These are phyloP conservation scores for Carex littledalei DNA, from an alignment of 176 grass and related monocot species.

Conservation along the genomic window DNA sequence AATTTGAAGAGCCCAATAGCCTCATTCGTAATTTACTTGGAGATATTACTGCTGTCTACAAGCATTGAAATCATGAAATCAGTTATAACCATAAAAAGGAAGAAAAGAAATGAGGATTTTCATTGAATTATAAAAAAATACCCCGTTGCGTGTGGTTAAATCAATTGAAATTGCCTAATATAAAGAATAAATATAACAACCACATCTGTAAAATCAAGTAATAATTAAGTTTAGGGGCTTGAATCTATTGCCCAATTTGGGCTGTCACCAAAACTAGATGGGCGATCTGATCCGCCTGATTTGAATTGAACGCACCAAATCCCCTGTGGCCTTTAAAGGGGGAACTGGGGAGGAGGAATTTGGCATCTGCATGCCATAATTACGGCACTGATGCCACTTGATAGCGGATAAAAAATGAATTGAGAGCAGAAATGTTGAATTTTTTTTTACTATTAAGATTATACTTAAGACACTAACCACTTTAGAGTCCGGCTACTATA, in stretches of 20 bases:
- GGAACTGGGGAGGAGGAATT: too few species aligned
- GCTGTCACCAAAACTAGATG: not conserved
- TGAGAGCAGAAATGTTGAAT: not conserved
- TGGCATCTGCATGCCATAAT: too few species aligned
- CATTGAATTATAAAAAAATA: not conserved
- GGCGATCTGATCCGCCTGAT: not conserved
- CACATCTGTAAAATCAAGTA: not conserved
- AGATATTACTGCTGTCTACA: conserved; percentile 61
- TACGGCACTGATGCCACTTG: too few species aligned
- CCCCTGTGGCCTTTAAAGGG: too few species aligned
- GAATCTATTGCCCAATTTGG: not conserved
- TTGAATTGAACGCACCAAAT: not conserved
- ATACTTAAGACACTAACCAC: not conserved
- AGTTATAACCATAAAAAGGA: not conserved
- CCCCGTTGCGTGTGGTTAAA: not conserved
- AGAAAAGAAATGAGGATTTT: not conserved
- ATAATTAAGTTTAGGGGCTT: not conserved
- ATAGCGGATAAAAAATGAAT: not conserved
- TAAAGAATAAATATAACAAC: not conserved
- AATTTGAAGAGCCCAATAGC: conserved; percentile 49
- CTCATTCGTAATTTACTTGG: conserved; percentile 83
- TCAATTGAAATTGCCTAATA: not conserved
- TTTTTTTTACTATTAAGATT: not conserved
- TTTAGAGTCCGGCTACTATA: too few species aligned
- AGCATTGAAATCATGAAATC: not conserved